phyloP scores from a whole-genome alignment of 805 yeast species.

The Vanderwaltozyma polyspora region DNA sequence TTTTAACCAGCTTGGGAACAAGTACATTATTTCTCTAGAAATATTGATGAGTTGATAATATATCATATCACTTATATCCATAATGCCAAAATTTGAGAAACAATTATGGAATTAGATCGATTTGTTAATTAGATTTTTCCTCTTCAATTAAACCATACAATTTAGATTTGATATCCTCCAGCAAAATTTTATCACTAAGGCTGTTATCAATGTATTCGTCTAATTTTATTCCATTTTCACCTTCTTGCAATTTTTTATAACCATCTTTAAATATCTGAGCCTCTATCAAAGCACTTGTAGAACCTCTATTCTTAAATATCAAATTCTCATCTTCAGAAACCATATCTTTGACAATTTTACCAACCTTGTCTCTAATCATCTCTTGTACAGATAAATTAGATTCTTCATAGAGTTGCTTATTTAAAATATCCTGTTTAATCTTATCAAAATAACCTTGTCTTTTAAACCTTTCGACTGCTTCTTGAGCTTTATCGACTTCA shows the following conservation, averaged over 20 bases:
- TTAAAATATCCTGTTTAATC: conserved; percentile 18
- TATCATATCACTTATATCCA: too few species aligned
- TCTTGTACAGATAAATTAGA: conserved; percentile 5
- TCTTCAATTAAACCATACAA: background rate
- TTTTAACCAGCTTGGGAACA: too few species aligned
- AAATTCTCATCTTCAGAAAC: conserved; percentile 22
- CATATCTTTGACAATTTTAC: conserved; percentile 17
- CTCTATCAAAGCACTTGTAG: conserved; percentile 26
- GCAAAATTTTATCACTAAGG: conserved; percentile 1
- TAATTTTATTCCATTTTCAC: conserved; percentile 12
- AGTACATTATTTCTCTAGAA: too few species aligned
- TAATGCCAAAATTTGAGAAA: too few species aligned
- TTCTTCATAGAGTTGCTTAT: conserved; percentile 4
- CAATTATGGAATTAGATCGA: too few species aligned
- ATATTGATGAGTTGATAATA: too few species aligned
- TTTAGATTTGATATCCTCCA: background rate
- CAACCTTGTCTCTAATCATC: conserved; percentile 13
- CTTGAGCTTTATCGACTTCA: conserved; percentile 16
- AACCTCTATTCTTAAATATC: conserved; percentile 25
- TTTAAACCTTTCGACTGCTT: conserved; percentile 22
- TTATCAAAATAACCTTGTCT: conserved; percentile 26
- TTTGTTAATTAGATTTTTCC: too few species aligned
- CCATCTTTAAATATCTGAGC: conserved; percentile 21
- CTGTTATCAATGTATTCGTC: conserved; percentile 11
- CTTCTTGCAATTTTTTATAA: conserved; percentile 13